These are phyloP conservation scores for Pleurotus platypus DNA, from an alignment of 768 basidiomycete genomes.

Conservation along the genomic window DNA sequence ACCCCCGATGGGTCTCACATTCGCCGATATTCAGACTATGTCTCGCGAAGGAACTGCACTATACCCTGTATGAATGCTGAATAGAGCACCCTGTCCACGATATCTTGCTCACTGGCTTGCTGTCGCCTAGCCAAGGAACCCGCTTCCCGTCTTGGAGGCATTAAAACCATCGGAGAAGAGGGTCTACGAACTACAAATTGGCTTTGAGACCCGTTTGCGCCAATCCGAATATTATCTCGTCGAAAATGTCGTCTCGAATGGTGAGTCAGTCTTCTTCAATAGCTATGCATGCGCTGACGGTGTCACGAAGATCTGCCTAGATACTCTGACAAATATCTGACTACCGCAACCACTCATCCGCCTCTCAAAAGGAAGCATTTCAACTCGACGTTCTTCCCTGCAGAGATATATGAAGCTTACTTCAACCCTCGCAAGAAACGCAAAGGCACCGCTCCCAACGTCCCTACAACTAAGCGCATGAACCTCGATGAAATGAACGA, in stretches of 20 bases:
- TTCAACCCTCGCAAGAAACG: conserved; percentile 74
- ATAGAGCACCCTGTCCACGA: conserved; percentile 13
- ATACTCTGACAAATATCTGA: conserved; percentile 83
- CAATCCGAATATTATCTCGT: conserved; percentile 74
- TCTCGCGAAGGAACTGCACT: conserved; percentile 73
- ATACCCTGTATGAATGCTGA: conserved; percentile 66
- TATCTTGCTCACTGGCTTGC: conserved; percentile 18
- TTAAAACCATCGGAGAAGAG: conserved; percentile 61
- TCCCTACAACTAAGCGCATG: conserved; percentile 35
- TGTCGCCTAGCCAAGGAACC: conserved; percentile 50
- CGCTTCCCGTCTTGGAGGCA: conserved; percentile 65
- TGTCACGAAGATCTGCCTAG: conserved; percentile 58
- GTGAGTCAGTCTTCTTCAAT: conserved; percentile 16
- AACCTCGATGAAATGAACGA: conserved; percentile 70
- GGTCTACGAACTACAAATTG: conserved; percentile 64
- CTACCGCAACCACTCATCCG: conserved; percentile 56
- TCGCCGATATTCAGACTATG: conserved; percentile 74
- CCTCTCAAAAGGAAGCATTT: conserved; percentile 67
- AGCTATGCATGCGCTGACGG: conserved; percentile 18
- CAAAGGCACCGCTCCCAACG: conserved; percentile 38
- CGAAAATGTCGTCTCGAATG: conserved; percentile 65
- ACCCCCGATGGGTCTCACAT: conserved; percentile 78
- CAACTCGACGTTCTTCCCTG: conserved; percentile 74
- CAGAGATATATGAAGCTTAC: conserved; percentile 70
- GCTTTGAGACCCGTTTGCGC: conserved; percentile 60